A percentile compares a stretch with the other conserved stretches of the same genome.
phyloP scores from a whole-genome alignment of 2,329 filamentous ascomycete genomes.

The Malbranchea cinnamomea region DNA sequence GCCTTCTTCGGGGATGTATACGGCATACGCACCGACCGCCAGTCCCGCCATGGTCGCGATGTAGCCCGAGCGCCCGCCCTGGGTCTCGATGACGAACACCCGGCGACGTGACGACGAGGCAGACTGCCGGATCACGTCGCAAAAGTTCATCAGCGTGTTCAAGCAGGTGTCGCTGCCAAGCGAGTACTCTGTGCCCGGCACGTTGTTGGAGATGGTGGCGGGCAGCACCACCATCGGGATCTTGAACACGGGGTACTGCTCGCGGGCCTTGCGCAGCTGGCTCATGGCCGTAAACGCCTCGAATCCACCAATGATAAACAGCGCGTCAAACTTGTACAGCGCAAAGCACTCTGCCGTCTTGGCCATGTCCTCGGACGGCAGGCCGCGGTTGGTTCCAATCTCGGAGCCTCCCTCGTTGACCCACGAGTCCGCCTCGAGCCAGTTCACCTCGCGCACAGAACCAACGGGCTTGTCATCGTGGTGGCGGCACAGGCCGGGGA shows the following conservation, averaged over 20 bases:
- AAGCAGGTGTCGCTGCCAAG: constrained; percentile 92
- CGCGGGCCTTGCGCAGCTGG: constrained; percentile 67
- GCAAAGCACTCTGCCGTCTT: constrained; percentile 70
- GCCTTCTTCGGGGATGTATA: constrained; percentile 95
- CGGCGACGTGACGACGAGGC: constrained; percentile 83
- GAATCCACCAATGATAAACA: constrained; percentile 89
- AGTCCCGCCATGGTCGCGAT: constrained; percentile 82
- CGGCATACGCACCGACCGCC: constrained; percentile 77
- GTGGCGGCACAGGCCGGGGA: constrained; percentile 83
- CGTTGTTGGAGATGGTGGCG: constrained; percentile 98
- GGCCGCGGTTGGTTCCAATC: constrained; percentile 90
- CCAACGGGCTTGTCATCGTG: constrained; percentile 69
- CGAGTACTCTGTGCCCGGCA: constrained; percentile 93
- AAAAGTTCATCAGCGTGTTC: constrained; percentile 88
- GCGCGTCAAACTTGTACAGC: constrained; percentile 73
- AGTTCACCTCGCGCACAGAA: constrained; percentile 71
- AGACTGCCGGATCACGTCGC: constrained; percentile 94
- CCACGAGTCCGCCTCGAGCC: constrained; percentile 92
- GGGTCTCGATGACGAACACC: constrained; percentile 96
- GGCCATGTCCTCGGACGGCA: constrained; percentile 77
- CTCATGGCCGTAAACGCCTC: constrained; percentile 90
- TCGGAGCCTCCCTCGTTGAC: constrained; percentile 93
- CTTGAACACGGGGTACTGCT: constrained; percentile 67
- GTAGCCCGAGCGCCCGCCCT: constrained; percentile 88
- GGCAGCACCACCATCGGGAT: constrained; percentile 86